Evolutionary conservation across 768 basidiomycete species (phyloP), one percentile per base, ranked within the genome.

Genomic region (Tylopilus sp.): DNA sequence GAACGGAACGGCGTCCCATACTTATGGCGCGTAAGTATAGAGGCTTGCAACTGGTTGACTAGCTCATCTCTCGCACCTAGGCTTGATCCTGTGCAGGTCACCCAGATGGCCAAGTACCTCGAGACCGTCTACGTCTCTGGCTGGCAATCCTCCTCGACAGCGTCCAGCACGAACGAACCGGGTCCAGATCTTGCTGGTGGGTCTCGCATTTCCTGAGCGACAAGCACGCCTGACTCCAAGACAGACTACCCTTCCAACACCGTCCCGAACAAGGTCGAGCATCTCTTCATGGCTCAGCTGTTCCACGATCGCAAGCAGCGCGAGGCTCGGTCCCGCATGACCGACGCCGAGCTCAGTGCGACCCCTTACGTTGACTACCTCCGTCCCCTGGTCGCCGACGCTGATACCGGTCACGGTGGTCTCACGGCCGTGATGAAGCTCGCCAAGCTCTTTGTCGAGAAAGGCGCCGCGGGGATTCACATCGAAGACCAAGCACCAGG

Each of bases 81-180:
- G 20, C 85, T 99, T 57, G 97, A 99, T 69, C 91, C 95, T 0
- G 93, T 99, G 6, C 97, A 99, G 71, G 81, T 98, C 44, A 98
- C 95, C 0, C 97, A 99, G 72, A 99, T 99, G 97, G 95, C 95
- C 22, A 91, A 90, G 68, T 91, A 98, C 70, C 87, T 98, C 60
- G 97, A 98, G 73, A 98, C 95, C 3, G 90, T 99, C 60, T 99
- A 99, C 66, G 91, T 99, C 50, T 99, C 97, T 8, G 97, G 97
- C 4, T 92, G 89, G 90, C 90, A 91, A 63, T 92, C 86, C 17
- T 94, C 91, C 18, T 92, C 90, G 63, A 98, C 95, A 3, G 97
- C 97, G 2, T 88, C 90, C 0, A 88, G 83, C 67, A 89, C 91
- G 23, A 87, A 98, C 58, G 97, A 99, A 71, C 97, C 97, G 21